Evolutionary conservation across 495 filamentous ascomycete species (phyloP).

Genomic region (Tuber microsphaerosporum): DNA sequence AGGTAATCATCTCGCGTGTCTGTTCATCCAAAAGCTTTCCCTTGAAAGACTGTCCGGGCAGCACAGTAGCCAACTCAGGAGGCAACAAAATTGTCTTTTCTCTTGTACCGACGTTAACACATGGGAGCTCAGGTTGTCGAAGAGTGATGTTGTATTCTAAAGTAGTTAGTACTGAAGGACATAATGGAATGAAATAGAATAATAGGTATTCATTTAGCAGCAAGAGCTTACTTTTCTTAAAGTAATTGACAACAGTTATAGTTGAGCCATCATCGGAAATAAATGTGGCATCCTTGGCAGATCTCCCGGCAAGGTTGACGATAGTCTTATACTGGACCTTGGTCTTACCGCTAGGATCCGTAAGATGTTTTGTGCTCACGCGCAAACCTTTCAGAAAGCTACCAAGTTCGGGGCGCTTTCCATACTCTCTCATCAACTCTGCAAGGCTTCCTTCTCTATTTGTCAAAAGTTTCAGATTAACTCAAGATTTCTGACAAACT

Average conservation of each 20-base stretch:
- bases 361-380: conserved; percentile 29
- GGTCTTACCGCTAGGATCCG: conserved; percentile 17
- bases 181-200: conserved; percentile 22
- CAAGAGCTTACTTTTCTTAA: conserved; percentile 46
- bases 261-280: conserved; percentile 37
- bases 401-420: conserved; percentile 44
- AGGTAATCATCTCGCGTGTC: conserved; percentile 32
- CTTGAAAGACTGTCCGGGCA: conserved; percentile 30
- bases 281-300: conserved; percentile 29
- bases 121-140: conserved; percentile 47
- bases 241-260: conserved; percentile 50
- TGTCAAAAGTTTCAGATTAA: conserved; percentile 42
- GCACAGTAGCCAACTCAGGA: conserved; percentile 31
- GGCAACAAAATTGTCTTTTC: conserved; percentile 53
- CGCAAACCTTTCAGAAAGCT: conserved; percentile 46
- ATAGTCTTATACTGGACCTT: conserved; percentile 42
- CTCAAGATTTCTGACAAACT: conserved; percentile 42
- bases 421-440: conserved; percentile 42
- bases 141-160: conserved; percentile 47
- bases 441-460: conserved; percentile 47
- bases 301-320: conserved; percentile 20
- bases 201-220: neutral
- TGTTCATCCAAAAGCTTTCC: conserved; percentile 39
- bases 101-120: conserved; percentile 62
- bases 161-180: conserved; percentile 23